Evolutionary conservation across 1,284 basidiomycete genomes (phyloP).

Genomic region (Pseudozyma sp.): DNA sequence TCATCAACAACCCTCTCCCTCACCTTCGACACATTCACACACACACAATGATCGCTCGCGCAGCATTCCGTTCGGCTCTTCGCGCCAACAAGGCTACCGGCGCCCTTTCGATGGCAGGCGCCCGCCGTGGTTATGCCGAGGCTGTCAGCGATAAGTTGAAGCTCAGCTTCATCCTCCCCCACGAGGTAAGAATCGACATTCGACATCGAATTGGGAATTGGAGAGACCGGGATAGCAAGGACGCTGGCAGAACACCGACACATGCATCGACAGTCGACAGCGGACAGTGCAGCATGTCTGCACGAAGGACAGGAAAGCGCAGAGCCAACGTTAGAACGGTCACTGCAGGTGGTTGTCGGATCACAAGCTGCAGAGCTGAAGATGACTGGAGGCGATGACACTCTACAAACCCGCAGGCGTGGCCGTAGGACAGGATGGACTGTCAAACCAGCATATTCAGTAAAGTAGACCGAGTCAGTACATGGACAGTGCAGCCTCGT

Average conservation of each 20-base stretch:
- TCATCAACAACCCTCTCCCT: neutral
- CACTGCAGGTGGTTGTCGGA: too few relatives aligned
- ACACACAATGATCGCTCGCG: slow-evolving; percentile 39
- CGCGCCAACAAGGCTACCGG: slow-evolving; percentile 39
- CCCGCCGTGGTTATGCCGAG: slow-evolving; percentile 67
- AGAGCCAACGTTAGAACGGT: too few relatives aligned
- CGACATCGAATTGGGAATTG: neutral
- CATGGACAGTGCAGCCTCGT: too few relatives aligned
- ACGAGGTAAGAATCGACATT: slow-evolving; percentile 39
- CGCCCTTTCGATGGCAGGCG: slow-evolving; percentile 49
- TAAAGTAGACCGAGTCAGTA: too few relatives aligned
- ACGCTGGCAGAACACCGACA: neutral
- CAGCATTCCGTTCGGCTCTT: slow-evolving; percentile 43
- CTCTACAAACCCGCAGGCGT: too few relatives aligned
- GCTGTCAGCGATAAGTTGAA: slow-evolving; percentile 67
- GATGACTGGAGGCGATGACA: too few relatives aligned
- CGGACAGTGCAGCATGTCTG: too few relatives aligned
- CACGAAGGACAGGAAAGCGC: too few relatives aligned
- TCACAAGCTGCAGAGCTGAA: too few relatives aligned
- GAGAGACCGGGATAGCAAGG: too few relatives aligned
- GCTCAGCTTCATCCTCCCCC: slow-evolving; percentile 64
- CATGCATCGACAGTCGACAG: neutral
- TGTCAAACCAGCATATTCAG: too few relatives aligned
- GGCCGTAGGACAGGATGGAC: too few relatives aligned
- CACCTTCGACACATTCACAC: neutral